phyloP scores from a whole-genome alignment of 257 asterid species.

The Solanum tarapatanum region DNA sequence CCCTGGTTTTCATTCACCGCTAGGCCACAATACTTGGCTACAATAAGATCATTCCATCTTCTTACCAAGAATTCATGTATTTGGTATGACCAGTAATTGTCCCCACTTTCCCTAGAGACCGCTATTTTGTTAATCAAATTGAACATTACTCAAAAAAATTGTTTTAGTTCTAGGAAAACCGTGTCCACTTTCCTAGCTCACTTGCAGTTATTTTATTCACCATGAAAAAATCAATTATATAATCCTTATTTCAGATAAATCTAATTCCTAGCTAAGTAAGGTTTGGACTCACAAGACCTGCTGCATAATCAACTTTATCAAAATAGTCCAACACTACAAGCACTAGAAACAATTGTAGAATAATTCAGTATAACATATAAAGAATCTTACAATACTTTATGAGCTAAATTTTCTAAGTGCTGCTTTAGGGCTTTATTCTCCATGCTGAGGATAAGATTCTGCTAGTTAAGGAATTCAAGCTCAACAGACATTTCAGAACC shows the following conservation, averaged over 20 bases:
- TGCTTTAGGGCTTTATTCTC: slow-evolving; percentile 81
- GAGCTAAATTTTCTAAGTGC: slow-evolving; percentile 66
- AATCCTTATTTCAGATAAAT: neutral
- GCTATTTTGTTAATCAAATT: neutral
- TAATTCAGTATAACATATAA: neutral
- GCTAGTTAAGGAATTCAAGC: slow-evolving; percentile 61
- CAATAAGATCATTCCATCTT: too few species aligned
- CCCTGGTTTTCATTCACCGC: too few species aligned
- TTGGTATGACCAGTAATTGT: too few species aligned
- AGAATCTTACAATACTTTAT: slow-evolving; percentile 63
- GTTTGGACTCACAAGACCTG: neutral
- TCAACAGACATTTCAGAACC: neutral
- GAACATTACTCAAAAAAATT: neutral
- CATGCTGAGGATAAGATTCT: slow-evolving; percentile 46
- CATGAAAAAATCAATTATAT: neutral
- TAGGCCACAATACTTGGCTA: too few species aligned
- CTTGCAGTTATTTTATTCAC: neutral
- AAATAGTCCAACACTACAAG: neutral
- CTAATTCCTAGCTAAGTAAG: neutral
- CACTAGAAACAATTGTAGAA: neutral
- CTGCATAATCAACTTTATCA: neutral
- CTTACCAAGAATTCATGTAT: too few species aligned
- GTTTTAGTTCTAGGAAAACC: neutral
- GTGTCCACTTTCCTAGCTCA: neutral
- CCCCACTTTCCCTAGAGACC: too few species aligned